These are phyloP conservation scores for Leishmania martiniquensis DNA, from an alignment of 208 protist species.

Conservation along the genomic window DNA sequence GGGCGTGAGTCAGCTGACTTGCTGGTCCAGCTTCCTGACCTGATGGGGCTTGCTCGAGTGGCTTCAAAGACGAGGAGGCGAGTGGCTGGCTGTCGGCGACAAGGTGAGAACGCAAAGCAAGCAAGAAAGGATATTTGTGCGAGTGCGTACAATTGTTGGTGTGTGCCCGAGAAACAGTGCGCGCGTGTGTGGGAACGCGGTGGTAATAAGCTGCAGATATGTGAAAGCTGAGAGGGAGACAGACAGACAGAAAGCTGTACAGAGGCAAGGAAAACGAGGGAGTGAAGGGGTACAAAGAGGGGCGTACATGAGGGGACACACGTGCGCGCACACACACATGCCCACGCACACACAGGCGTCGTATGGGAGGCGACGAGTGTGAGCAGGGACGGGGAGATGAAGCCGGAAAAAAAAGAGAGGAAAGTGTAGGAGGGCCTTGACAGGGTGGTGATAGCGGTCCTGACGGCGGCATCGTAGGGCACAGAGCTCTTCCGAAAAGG, in stretches of 20 bases:
- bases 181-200: background rate
- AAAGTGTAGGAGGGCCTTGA: background rate
- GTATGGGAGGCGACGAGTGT: background rate
- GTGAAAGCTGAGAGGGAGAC: background rate
- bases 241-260: constrained; percentile 1
- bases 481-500: too few relatives aligned
- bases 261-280: background rate
- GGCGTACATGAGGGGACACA: background rate
- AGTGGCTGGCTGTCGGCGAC: too few relatives aligned
- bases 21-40: background rate
- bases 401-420: background rate
- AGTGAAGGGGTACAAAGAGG: background rate
- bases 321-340: background rate
- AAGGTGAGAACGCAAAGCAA: background rate
- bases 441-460: background rate
- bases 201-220: background rate
- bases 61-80: background rate
- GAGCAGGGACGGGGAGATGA: background rate
- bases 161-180: constrained; percentile 4
- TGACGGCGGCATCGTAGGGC: too few relatives aligned
- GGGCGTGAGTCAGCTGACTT: too few relatives aligned
- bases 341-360: constrained; percentile 1
- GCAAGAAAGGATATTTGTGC: background rate
- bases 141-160: background rate
- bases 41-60: background rate